These are phyloP conservation scores for Bauhinia variegata DNA, from an alignment of 306 rosid species.

Conservation along the genomic window DNA sequence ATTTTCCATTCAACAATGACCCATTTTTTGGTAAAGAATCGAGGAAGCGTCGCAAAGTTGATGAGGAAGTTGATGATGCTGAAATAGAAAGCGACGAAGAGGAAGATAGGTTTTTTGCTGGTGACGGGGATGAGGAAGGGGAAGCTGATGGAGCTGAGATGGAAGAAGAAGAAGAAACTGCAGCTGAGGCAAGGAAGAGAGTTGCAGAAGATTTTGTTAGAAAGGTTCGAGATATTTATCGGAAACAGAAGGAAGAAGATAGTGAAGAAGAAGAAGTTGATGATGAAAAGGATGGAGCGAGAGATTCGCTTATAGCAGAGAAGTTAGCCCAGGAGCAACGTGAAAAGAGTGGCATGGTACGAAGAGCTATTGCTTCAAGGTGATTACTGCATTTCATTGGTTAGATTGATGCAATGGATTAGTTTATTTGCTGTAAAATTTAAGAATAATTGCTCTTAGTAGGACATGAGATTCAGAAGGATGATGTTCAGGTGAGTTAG, in stretches of 20 bases:
- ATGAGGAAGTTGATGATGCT: slow-evolving; percentile 40
- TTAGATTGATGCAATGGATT: background rate
- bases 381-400: slow-evolving; percentile 28
- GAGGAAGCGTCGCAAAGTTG: slow-evolving; percentile 57
- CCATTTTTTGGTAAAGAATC: slow-evolving; percentile 64
- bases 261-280: slow-evolving; percentile 38
- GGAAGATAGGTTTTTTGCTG: slow-evolving; percentile 45
- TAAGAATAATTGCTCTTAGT: background rate
- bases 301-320: slow-evolving; percentile 72
- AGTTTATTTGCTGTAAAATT: background rate
- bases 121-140: slow-evolving; percentile 19
- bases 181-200: slow-evolving; percentile 72
- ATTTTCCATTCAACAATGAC: slow-evolving; percentile 42
- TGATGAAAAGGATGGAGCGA: slow-evolving; percentile 53
- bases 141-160: slow-evolving; percentile 29
- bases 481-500: background rate
- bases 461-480: background rate
- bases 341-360: slow-evolving; percentile 80
- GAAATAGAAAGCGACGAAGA: slow-evolving; percentile 75
- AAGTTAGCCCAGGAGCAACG: slow-evolving; percentile 74
- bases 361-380: slow-evolving; percentile 80
- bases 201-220: slow-evolving; percentile 55
- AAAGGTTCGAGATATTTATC: slow-evolving; percentile 43
- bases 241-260: slow-evolving; percentile 57
- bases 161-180: slow-evolving; percentile 65